A percentile compares a stretch with the other conserved stretches of the same genome.
Conservation (phyloP, 1,284 basidiomycete genomes). For the Trichosporon asahii region DNA sequence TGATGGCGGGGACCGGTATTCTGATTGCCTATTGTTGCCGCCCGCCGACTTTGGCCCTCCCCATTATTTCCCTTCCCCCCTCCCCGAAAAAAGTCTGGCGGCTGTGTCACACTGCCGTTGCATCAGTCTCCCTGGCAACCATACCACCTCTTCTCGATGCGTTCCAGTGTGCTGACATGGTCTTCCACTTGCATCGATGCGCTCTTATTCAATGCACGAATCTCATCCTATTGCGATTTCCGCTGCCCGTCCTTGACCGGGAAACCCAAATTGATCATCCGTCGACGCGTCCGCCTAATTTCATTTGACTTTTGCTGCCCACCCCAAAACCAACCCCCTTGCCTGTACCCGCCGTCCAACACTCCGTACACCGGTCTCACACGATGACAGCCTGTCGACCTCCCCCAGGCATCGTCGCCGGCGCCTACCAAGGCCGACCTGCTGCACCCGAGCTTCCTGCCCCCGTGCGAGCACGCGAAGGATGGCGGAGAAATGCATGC, state of each 20-base stretch:
- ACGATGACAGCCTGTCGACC: conserved; percentile 19
- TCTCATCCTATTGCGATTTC: not conserved
- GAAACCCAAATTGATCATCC: not conserved
- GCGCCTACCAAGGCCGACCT: conserved; percentile 31
- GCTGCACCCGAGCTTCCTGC: conserved; percentile 44
- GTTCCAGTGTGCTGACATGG: not conserved
- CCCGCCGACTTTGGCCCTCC: not conserved
- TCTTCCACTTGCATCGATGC: not conserved
- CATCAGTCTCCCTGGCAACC: conserved; percentile 1
- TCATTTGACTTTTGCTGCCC: conserved; percentile 6
- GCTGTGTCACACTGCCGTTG: not conserved
- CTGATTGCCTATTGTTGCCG: not conserved
- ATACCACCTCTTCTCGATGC: not conserved
- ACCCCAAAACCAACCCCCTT: not conserved
- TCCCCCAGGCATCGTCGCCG: conserved; percentile 4
- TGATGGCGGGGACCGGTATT: not conserved
- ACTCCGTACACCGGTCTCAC: not conserved
- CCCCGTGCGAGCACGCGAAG: conserved; percentile 43
- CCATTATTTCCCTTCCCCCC: not conserved
- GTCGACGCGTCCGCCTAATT: conserved; percentile 12
- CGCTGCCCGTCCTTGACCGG: not conserved
- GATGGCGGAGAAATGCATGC: conserved; percentile 47
- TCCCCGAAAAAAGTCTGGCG: conserved; percentile 13
- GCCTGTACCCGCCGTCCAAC: not conserved
- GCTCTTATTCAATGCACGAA: not conserved